These are phyloP conservation scores for Phycomyces nitens DNA, from an alignment of 192 early-diverging fungal species.

Conservation along the genomic window DNA sequence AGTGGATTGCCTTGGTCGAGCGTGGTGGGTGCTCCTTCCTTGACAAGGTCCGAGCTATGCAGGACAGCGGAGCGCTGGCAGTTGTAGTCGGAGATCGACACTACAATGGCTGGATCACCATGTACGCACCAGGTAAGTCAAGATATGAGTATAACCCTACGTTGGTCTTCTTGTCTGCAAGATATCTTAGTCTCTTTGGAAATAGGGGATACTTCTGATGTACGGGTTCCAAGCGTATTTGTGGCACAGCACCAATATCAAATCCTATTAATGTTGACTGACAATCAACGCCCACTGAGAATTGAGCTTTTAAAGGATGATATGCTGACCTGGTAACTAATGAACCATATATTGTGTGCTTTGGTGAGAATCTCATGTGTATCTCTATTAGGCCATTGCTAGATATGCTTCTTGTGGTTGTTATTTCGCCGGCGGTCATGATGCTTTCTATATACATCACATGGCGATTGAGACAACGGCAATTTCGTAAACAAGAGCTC, in stretches of 20 bases:
- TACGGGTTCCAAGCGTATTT: constrained; percentile 87
- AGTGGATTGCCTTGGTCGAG: constrained; percentile 86
- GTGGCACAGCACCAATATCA: constrained; percentile 71
- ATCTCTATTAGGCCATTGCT: constrained; percentile 54
- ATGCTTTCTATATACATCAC: constrained; percentile 71
- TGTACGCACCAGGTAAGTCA: constrained; percentile 71
- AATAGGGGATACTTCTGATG: constrained; percentile 80
- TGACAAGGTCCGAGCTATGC: constrained; percentile 90
- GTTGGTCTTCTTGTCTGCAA: background rate
- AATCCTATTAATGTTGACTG: constrained; percentile 43
- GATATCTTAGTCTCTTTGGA: constrained; percentile 4
- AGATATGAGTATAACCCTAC: background rate
- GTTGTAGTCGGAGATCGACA: constrained; percentile 86
- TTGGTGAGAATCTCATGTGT: background rate
- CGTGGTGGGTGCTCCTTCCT: constrained; percentile 90
- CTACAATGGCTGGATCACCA: constrained; percentile 77
- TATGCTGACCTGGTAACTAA: constrained; percentile 41
- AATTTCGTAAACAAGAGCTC: constrained; percentile 67
- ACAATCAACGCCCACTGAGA: constrained; percentile 20
- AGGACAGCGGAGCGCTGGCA: constrained; percentile 75
- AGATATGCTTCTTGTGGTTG: constrained; percentile 78
- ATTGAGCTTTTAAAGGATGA: constrained; percentile 40
- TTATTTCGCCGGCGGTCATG: constrained; percentile 79
- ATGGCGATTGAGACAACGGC: constrained; percentile 70
- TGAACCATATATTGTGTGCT: background rate